Evolutionary conservation across 1,139 yeast species (phyloP), one percentile per base, ranked within the genome.

Genomic region (Protomyces inundatus): DNA sequence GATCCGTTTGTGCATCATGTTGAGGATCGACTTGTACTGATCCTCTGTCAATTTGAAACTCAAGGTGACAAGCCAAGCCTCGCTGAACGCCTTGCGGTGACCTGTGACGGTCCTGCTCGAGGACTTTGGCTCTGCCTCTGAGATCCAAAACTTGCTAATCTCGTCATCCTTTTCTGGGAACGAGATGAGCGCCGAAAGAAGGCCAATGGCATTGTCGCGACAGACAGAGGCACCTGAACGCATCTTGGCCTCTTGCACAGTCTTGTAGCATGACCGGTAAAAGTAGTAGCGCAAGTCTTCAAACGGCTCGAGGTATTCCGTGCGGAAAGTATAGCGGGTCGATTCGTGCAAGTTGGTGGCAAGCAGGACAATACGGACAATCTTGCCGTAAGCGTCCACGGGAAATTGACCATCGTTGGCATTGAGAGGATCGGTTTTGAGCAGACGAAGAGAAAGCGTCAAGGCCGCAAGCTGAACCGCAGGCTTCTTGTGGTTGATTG

Each of bases 1-100:
- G 59, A 93, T 81, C 67, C 96, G 79, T 73, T 89, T 90, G 75
- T 93, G 97, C 69, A 93, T 74, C 5, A 90, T 81, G 6, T 83
- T 77, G 63, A 93, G 78, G 1, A 87, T 79, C 0, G 86, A 77
- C 74, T 88, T 89, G 75, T 87, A 87, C 73, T 90, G 96, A 6
- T 71, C 75, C 3, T 69, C 68, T 0, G 79, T 72, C 12, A 84
- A 74, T 2, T 80, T 76, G 48, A 83, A 75, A 36, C 81, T 80
- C 66, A 91, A 78, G 12, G 85, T 75, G 14, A 79, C 73, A 34
- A 88, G 74, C 83, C 95, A 85, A 37, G 83, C 80, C 67, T 82
- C 82, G 73, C 91, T 96, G 73, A 87, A 87, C 51, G 83, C 83
- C 1, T 82, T 75, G 71, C 83, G 85, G 74, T 86, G 90, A 54